Base-by-base conservation (phyloP, 805 yeast genomes). In the Myxozyma mucilagina region DNA sequence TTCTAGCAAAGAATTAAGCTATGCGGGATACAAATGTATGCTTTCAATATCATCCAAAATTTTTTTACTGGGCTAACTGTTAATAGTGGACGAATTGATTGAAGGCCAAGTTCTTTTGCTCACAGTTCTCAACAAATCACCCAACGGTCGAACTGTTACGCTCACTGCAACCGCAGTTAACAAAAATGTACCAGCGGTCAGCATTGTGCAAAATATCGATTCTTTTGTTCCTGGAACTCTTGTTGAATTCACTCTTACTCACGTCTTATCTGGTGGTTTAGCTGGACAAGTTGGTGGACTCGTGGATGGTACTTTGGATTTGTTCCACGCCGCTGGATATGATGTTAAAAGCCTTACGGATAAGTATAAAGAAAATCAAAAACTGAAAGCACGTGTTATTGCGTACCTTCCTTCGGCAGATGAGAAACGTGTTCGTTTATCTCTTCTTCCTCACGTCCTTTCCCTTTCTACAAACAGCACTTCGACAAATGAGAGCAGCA, bases 201-300 rank as follows among this genome's bases (percentile, higher is more conserved):
- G 36, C 1, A 84, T 96, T 1, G 77, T 90, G 20, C 60, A 58
- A 20, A 57, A 63, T 43, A 52, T 63, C 3, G 96, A 91, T 69
- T 84, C 96, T 3, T 81, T 92, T 32, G 81, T 88, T 42, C 96
- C 99, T 2, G 99, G 99, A 69, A 82, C 86, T 65, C 70, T 86
- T 10, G 90, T 92, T 9, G 90, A 88, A 60, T 88, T 91, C 6
- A 75, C 86, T 34, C 81, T 91, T 20, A 80, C 87, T 20, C 85
- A 84, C 8, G 80, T 84, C 20, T 73, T 80, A 32, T 71, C 76
- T 8, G 74, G 82, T 41, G 99, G 99, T 63, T 74, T 90, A 16
- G 73, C 80, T n/a, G 83, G 88, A 65, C 87, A 85, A 71, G 86
- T 84, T 0, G 85, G 85, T 67, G 75, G 89, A 68, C 48, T 66